A percentile compares a stretch with the other conserved stretches of the same genome.
Conservation (phyloP, 2,329 filamentous ascomycete genomes). For the Furcasterigmium sp. region DNA sequence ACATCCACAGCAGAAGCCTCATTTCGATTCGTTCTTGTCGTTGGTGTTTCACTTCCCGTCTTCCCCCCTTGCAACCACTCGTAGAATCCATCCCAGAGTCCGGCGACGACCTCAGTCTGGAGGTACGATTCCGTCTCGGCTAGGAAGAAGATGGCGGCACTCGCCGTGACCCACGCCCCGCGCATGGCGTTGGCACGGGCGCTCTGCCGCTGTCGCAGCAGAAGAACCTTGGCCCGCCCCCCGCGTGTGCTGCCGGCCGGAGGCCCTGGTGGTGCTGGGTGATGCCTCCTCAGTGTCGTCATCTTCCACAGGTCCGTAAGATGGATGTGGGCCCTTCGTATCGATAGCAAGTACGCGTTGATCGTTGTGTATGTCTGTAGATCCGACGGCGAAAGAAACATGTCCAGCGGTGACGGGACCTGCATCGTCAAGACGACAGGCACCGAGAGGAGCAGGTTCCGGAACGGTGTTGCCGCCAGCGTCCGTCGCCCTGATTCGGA, state of each 20-base stretch:
- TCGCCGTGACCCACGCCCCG: conserved; percentile 84
- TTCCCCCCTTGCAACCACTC: conserved; percentile 61
- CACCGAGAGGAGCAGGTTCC: conserved; percentile 75
- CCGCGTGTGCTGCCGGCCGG: conserved; percentile 55
- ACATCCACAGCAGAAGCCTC: conserved; percentile 1
- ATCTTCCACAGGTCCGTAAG: conserved; percentile 85
- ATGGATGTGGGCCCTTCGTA: conserved; percentile 80
- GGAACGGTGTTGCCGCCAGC: conserved; percentile 57
- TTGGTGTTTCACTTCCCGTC: conserved; percentile 14
- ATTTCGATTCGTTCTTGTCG: too few relatives aligned
- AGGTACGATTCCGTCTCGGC: conserved; percentile 85
- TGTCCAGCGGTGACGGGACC: conserved; percentile 74
- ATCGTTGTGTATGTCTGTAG: conserved; percentile 77
- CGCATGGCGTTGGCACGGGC: conserved; percentile 64
- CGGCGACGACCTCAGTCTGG: conserved; percentile 80
- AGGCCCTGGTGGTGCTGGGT: conserved; percentile 66
- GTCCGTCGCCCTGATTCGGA: conserved; percentile 4
- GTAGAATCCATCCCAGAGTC: conserved; percentile 75
- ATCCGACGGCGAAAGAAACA: conserved; percentile 76
- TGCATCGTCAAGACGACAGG: conserved; percentile 67
- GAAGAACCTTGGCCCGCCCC: conserved; percentile 54
- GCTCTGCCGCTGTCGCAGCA: conserved; percentile 60
- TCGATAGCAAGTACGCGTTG: conserved; percentile 79
- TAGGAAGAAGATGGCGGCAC: conserved; percentile 82
- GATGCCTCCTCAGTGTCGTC: conserved; percentile 68